Evolutionary conservation across 1,139 yeast genomes (phyloP), one percentile per base, ranked within the genome.

Genomic region (Casaregolazyma lundiana): DNA sequence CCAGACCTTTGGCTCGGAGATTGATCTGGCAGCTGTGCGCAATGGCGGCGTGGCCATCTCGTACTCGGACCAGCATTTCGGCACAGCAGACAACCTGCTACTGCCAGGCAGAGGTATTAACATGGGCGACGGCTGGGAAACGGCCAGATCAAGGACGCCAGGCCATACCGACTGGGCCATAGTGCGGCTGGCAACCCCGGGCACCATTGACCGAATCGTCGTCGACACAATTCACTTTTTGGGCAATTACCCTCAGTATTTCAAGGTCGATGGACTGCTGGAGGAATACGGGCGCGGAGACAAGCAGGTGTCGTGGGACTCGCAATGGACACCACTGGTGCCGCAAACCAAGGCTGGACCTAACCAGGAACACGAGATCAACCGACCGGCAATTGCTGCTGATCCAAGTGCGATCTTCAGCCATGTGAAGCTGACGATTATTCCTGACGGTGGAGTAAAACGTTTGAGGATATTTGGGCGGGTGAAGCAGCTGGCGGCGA

Each of bases 61-160:
- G 17, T 79, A 78, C 56, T 84, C 95, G 1, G 97, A 90, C 68
- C 95, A 90, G 68, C 97, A 89, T 68, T 90, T 90, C 62, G 95
- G 96, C 35, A 76, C 89, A 37, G 95, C 90, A 35, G 94, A 85
- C 64, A 90, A 90, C 67, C 72, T 90, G 54, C 70, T 90, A 49
- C 73, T 92, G 49, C 96, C 97, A 3, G 97, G 97, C 8, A 78
- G 97, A 53, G 98, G 98, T 41, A 78, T 75, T 57, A 96, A 90
- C 66, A 90, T 92, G 97, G 81, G 95, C 41, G 97, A 92, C 61
- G 98, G 98, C 13, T 90, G 97, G 97, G 97, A 90, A 66, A 90
- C 97, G n/a, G 79, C 79, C 56, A 78, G 97, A 63, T 87, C 96
- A 1, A 77, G 97, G 64, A 75, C 70, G 16, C 77, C 81, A 3